Percentiles rank a stretch among this genome's conserved stretches.
These are phyloP conservation scores for Penicillium sp. DNA, from an alignment of 2,329 filamentous ascomycete genomes.

Conservation along the genomic window DNA sequence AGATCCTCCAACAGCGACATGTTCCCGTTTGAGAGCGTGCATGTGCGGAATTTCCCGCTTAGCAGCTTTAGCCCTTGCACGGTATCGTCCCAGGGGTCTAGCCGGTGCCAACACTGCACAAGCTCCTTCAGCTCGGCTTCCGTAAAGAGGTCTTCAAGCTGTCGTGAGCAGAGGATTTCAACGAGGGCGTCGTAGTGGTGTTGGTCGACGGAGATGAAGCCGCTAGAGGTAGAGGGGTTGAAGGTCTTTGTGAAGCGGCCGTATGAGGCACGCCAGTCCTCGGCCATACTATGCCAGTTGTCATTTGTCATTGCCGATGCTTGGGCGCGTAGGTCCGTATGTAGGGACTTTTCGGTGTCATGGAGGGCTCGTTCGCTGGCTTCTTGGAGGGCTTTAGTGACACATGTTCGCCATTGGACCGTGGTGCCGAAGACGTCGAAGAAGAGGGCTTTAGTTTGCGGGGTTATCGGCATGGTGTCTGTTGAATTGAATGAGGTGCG, in stretches of 20 bases:
- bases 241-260: conserved; percentile 60
- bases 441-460: conserved; percentile 34
- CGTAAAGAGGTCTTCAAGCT: conserved; percentile 64
- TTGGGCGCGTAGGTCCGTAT: conserved; percentile 53
- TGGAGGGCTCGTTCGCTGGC: conserved; percentile 57
- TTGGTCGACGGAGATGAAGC: conserved; percentile 73
- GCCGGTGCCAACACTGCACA: conserved; percentile 72
- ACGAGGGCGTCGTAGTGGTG: conserved; percentile 70
- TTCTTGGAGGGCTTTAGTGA: conserved; percentile 63
- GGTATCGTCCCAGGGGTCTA: conserved; percentile 71
- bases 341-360: conserved; percentile 50
- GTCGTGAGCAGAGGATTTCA: conserved; percentile 61
- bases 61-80: conserved; percentile 61
- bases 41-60: conserved; percentile 62
- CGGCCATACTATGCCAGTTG: conserved; percentile 69
- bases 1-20: conserved; percentile 69
- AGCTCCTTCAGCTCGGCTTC: conserved; percentile 65
- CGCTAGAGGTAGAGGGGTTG: conserved; percentile 37
- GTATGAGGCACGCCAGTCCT: conserved; percentile 73
- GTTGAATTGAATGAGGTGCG: background rate
- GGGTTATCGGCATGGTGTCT: conserved; percentile 28
- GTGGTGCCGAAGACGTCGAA: conserved; percentile 60
- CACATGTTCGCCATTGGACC: conserved; percentile 75
- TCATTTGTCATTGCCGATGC: conserved; percentile 57
- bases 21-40: conserved; percentile 79